Base-by-base conservation (phyloP, 1,139 yeast species). In the Yamadazyma mexicana region DNA sequence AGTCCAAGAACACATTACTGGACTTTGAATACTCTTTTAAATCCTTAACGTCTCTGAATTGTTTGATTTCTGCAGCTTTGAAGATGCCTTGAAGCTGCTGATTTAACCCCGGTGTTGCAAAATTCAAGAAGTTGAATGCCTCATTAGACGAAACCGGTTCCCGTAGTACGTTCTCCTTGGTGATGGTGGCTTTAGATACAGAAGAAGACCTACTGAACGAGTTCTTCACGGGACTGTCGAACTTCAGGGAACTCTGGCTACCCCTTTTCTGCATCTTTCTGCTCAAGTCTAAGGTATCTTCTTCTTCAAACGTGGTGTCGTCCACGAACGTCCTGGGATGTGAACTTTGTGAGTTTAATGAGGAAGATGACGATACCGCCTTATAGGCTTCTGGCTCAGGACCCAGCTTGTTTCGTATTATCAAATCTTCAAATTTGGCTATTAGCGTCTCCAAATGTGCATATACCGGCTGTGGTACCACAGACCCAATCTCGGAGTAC, bases 111-210 rank as follows among this genome's bases (percentile, higher is more conserved):
- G 48, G 46, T 7, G 40, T 44, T n/a, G 38, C 43, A 34, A 44
- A 39, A 10, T 32, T 27, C 14, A 37, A 10, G 30, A 43, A 43
- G 20, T 43, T 42, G 10, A 37, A 22, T 26, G 34, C n/a, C 11
- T 37, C 42, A 23, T 23, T 31, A 14, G 32, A 14, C 8, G 22
- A 5, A 20, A 43, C 18, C 3, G 47, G 40, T 18, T 46, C 42
- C 12, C 51, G 40, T 9, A 31, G 33, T n/a, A 39, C 44, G 18
- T 44, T 42, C 34, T 48, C 52, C 31, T 25, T 33, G 15, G 48
- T 48, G 5, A 47, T 43, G 17, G 41, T 37, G 1, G 48, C 40
- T 22, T 47, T 35, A 6, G 48, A 43, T 11, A 40, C 33, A 24
- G 42, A 39, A 7, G 40, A 35, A 3, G 42, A 37, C 31, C 47